phyloP scores from a whole-genome alignment of 306 rosid genomes.

The Geum urbanum region DNA sequence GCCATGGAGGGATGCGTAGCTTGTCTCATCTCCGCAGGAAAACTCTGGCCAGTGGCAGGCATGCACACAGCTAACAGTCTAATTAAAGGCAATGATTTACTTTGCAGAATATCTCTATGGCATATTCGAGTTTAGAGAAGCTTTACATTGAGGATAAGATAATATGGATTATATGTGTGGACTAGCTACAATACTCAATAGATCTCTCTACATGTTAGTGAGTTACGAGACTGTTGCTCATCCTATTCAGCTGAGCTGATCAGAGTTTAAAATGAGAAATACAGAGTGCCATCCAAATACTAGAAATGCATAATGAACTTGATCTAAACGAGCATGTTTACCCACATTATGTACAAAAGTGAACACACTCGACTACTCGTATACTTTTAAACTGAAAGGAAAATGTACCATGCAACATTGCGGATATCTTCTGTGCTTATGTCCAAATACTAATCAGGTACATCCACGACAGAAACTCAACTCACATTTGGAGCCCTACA shows the following conservation, averaged over 20 bases:
- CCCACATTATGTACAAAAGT: background rate
- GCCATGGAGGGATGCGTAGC: background rate
- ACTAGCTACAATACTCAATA: too few relatives aligned
- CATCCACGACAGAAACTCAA: background rate
- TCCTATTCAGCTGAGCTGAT: too few relatives aligned
- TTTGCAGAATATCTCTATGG: background rate
- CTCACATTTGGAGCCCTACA: background rate
- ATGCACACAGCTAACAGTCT: constrained; percentile 1
- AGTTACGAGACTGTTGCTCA: too few relatives aligned
- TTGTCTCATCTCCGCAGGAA: background rate
- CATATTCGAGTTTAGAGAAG: background rate
- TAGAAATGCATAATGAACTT: too few relatives aligned
- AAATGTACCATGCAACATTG: background rate
- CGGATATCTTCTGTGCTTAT: background rate
- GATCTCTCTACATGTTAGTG: background rate
- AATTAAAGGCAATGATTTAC: background rate
- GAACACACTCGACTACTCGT: background rate
- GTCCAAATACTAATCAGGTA: background rate
- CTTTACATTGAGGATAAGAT: too few relatives aligned
- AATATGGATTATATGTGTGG: background rate
- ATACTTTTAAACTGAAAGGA: background rate
- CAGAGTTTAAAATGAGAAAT: too few relatives aligned
- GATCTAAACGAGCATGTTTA: too few relatives aligned
- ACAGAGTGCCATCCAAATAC: too few relatives aligned
- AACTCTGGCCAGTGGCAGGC: constrained; percentile 2